Percentiles rank a stretch among this genome's conserved stretches.
These are phyloP conservation scores for Daldinia eschscholtzii DNA, from an alignment of 2,329 filamentous ascomycete genomes.

Conservation along the genomic window DNA sequence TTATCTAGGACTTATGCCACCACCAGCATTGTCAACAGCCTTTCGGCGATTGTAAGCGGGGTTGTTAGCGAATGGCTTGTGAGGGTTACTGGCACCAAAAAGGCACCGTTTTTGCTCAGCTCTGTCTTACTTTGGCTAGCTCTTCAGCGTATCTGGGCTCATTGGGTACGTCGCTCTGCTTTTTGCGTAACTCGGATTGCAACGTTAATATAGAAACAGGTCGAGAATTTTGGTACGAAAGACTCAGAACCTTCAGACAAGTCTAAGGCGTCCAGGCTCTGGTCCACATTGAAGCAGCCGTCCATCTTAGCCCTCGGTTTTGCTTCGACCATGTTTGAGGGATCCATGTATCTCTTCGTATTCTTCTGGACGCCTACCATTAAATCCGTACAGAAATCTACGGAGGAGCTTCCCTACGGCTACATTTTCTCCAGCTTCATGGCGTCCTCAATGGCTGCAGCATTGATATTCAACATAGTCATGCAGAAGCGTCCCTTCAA, in stretches of 20 bases:
- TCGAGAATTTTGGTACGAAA: conserved; percentile 48
- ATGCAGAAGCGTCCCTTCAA: conserved; percentile 52
- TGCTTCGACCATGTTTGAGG: conserved; percentile 70
- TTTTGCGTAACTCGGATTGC: neutral
- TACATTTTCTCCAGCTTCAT: conserved; percentile 51
- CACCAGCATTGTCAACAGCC: conserved; percentile 66
- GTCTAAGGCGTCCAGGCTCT: conserved; percentile 39
- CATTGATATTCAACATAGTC: conserved; percentile 50
- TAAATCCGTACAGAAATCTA: conserved; percentile 55
- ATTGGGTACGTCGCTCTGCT: conserved; percentile 59
- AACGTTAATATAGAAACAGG: conserved; percentile 39
- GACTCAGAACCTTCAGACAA: conserved; percentile 24
- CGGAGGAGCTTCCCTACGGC: conserved; percentile 50
- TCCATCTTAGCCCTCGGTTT: conserved; percentile 65
- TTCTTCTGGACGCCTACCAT: conserved; percentile 72
- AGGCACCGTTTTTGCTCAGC: conserved; percentile 65
- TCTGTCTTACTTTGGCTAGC: conserved; percentile 58
- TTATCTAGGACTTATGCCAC: conserved; percentile 62
- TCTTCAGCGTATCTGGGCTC: conserved; percentile 59
- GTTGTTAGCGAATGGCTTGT: conserved; percentile 67
- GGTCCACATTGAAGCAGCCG: conserved; percentile 55
- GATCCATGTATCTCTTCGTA: conserved; percentile 72
- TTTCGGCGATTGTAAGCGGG: conserved; percentile 67
- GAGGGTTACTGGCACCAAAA: conserved; percentile 59
- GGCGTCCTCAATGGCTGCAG: conserved; percentile 49